Evolutionary conservation across 1,284 basidiomycete species (phyloP), one percentile per base, ranked within the genome.

Genomic region (Pseudozyma sp.): DNA sequence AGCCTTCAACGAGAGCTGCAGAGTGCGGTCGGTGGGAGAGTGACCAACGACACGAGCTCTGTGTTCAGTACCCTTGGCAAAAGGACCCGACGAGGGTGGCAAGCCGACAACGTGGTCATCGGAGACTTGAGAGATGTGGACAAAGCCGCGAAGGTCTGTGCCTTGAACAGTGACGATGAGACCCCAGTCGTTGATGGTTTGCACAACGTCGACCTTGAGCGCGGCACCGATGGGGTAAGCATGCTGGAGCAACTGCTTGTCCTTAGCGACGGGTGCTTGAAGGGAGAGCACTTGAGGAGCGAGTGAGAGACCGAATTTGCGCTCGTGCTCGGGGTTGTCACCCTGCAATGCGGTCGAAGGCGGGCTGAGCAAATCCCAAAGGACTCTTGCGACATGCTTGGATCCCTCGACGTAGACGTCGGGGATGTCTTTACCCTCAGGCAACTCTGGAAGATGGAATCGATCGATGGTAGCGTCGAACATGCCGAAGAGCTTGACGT

Each of bases 391-490:
- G 81, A 92, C 94, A 79, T 98, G 81, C 86, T 88, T 81, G 83
- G 70, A 62, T 83, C 87, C 87, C 93, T 97, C 85, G 93, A 90
- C 13, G 80, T 85, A 78, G n/a, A 72, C 61, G 31, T 80, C 74
- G 18, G 56, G 57, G n/a, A 71, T 71, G 35, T 75, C 86, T 49
- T 82, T 80, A 48, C 74, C 80, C 44, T 70, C 67, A 5, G 75
- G 68, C 35, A 82, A 50, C 47, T 62, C 57, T 3, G 88, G 88
- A 19, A 98, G 86, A 86, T 99, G 95, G 69, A 91, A 89, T 47
- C 90, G 87, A 83, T 97, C 95, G 54, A 95, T 89, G 0, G 94
- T 96, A 35, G 94, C 96, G 53, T 94, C 92, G 85, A 95, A 98
- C 86, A 93, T 96, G 2, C 95, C 96, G 36, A 95, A 89, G 19